Conservation (phyloP, 768 basidiomycete genomes). For the Postia placenta region DNA sequence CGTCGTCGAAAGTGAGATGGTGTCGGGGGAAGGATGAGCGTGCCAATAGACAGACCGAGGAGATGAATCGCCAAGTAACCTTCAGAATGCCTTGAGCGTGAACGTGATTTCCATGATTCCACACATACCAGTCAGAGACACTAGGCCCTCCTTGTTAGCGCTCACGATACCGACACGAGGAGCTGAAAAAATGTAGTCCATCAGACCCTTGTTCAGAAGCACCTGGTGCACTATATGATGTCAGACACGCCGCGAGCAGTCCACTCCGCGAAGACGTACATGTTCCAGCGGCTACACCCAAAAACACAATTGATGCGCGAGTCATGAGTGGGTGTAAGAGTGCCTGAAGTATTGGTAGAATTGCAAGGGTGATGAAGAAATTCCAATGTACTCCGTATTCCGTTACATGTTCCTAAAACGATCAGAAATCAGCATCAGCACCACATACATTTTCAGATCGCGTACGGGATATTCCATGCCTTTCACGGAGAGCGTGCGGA, state of each 20-base stretch:
- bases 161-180: conserved; percentile 60
- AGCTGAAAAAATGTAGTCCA: conserved; percentile 58
- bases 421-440: background rate
- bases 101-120: background rate
- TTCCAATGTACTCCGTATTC: conserved; percentile 99
- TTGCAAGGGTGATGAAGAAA: conserved; percentile 90
- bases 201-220: conserved; percentile 51
- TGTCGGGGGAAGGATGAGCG: conserved; percentile 71
- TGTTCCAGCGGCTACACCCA: conserved; percentile 57
- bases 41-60: conserved; percentile 77
- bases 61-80: conserved; percentile 91
- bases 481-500: conserved; percentile 83
- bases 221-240: conserved; percentile 62
- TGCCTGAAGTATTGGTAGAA: conserved; percentile 70
- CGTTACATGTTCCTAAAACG: conserved; percentile 78
- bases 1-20: conserved; percentile 65
- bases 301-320: conserved; percentile 47
- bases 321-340: conserved; percentile 61
- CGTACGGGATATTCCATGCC: conserved; percentile 89
- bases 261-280: conserved; percentile 30
- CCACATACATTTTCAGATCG: conserved; percentile 1
- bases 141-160: conserved; percentile 89
- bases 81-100: conserved; percentile 17
- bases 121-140: conserved; percentile 62
- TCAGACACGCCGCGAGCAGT: background rate